These are phyloP conservation scores for Arbutus unedo DNA, from an alignment of 148 eudicot species.

Conservation along the genomic window DNA sequence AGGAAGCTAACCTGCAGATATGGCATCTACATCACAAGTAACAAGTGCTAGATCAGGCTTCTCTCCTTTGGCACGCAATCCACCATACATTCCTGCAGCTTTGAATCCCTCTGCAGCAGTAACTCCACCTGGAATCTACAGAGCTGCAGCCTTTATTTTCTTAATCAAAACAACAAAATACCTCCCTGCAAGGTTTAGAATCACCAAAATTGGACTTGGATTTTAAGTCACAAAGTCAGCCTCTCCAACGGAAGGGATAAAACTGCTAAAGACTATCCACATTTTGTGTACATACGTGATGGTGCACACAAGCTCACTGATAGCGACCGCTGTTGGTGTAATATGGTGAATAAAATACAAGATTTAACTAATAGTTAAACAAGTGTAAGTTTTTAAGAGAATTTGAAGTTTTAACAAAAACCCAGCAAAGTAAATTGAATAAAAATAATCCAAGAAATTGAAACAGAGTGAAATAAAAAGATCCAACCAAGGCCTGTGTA, in stretches of 20 bases:
- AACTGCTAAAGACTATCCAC: background rate
- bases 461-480: no score
- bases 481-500: no score
- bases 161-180: background rate
- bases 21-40: conserved; percentile 86
- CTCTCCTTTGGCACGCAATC: conserved; percentile 82
- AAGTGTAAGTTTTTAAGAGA: no score
- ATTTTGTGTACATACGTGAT: background rate
- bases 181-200: background rate
- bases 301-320: background rate
- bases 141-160: background rate
- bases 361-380: no score
- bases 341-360: no score
- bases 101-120: conserved; percentile 94
- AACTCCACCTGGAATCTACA: conserved; percentile 85
- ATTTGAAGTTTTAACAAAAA: no score
- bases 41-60: conserved; percentile 98
- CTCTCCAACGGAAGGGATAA: background rate
- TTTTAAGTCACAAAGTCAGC: background rate
- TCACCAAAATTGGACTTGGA: no score
- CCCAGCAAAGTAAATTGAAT: no score
- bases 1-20: conserved; percentile 64
- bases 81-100: conserved; percentile 91
- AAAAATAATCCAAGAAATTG: no score
- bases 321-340: background rate